Conservation (phyloP, 176 grass and related monocot genomes). For the Hordeum vulgare region DNA sequence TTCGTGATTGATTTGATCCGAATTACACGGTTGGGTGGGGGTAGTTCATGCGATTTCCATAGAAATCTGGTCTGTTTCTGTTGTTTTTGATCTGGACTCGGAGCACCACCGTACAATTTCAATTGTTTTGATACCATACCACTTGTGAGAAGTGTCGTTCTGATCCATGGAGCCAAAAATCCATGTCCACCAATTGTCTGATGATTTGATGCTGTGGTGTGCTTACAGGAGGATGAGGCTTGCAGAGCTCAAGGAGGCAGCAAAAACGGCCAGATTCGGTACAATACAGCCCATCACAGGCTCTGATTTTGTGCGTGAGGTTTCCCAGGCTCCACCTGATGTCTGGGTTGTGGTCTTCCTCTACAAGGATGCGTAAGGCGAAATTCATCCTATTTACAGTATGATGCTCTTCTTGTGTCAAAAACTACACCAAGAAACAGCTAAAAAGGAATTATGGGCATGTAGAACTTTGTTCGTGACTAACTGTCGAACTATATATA, state of each 20-base stretch:
- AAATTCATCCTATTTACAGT: not conserved
- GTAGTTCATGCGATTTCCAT: not conserved
- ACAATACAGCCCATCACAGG: slow-evolving; percentile 63
- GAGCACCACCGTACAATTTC: not conserved
- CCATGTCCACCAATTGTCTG: not conserved
- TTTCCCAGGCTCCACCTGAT: slow-evolving; percentile 78
- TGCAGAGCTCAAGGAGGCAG: slow-evolving; percentile 67
- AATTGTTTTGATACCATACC: not conserved
- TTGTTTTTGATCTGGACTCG: slow-evolving; percentile 1
- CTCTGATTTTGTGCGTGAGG: slow-evolving; percentile 90
- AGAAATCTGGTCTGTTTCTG: not conserved
- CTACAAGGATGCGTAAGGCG: slow-evolving; percentile 81
- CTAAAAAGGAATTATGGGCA: not conserved
- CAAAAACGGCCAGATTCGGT: slow-evolving; percentile 57
- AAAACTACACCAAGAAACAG: not conserved
- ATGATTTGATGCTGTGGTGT: not conserved
- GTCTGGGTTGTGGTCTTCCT: slow-evolving; percentile 96
- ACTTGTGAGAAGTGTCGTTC: no score
- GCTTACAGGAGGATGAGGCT: slow-evolving; percentile 75
- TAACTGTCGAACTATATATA: not conserved
- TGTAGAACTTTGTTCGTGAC: not conserved
- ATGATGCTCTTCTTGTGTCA: not conserved
- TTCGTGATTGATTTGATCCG: not conserved
- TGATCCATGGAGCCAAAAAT: no score
- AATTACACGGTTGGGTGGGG: not conserved